Percentiles rank a stretch among this genome's conserved stretches.
These are phyloP conservation scores for Carex cristatella DNA, from an alignment of 176 grass and related monocot genomes.

Conservation along the genomic window DNA sequence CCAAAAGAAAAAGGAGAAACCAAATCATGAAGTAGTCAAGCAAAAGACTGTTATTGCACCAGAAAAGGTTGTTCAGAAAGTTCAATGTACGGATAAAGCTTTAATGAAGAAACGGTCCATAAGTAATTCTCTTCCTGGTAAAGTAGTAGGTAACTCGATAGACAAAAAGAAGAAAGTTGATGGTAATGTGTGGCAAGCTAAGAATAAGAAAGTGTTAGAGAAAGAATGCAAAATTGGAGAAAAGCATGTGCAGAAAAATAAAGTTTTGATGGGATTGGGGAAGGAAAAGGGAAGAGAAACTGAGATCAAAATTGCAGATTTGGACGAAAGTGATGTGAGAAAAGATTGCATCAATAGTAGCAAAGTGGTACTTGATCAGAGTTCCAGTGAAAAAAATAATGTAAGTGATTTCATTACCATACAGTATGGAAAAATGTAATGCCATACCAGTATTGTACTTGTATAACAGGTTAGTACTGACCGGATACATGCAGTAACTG, in stretches of 20 bases:
- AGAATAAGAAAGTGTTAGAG: constrained; percentile 5
- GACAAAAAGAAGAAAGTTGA: constrained; percentile 6
- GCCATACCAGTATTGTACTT: neutral
- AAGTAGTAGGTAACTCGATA: neutral
- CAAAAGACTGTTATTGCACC: neutral
- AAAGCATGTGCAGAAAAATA: neutral
- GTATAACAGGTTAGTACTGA: neutral
- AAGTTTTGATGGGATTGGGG: constrained; percentile 2
- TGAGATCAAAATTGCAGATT: neutral
- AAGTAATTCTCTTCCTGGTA: neutral
- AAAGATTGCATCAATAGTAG: constrained; percentile 4
- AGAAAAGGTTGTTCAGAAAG: constrained; percentile 4
- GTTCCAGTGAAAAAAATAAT: constrained; percentile 34
- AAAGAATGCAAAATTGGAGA: constrained; percentile 3
- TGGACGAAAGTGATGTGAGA: constrained; percentile 31
- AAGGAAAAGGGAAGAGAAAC: constrained; percentile 1
- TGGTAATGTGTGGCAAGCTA: neutral
- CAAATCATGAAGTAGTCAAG: constrained; percentile 17
- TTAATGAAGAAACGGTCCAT: neutral
- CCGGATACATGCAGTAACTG: neutral
- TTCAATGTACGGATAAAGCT: neutral
- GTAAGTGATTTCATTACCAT: neutral
- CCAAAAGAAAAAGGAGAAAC: constrained; percentile 18
- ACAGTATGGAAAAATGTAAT: constrained; percentile 23
- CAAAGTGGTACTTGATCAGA: constrained; percentile 16